These are phyloP conservation scores for Verticillium albo-atrum DNA, from an alignment of 2,329 filamentous ascomycete genomes.

Conservation along the genomic window DNA sequence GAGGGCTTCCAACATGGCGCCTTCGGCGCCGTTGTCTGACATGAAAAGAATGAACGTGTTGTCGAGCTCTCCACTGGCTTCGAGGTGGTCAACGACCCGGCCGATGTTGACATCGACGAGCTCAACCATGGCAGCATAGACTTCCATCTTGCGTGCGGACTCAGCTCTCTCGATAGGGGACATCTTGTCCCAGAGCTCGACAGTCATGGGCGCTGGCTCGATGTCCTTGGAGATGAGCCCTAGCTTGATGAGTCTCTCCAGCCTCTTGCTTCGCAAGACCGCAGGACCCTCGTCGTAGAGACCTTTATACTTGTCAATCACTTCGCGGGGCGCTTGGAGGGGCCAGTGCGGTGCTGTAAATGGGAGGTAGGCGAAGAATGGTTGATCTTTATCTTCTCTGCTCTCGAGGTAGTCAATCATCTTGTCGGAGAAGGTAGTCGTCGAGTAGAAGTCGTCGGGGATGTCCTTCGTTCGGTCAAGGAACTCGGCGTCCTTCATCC, in stretches of 20 bases:
- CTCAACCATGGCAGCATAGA: constrained; percentile 54
- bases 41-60: constrained; percentile 52
- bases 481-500: constrained; percentile 38
- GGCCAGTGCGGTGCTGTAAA: constrained; percentile 51
- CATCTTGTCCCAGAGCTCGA: constrained; percentile 6
- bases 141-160: constrained; percentile 31
- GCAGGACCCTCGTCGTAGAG: constrained; percentile 34
- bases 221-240: constrained; percentile 29
- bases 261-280: constrained; percentile 26
- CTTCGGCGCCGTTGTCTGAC: constrained; percentile 41
- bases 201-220: constrained; percentile 11
- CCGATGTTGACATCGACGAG: constrained; percentile 49
- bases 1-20: constrained; percentile 10
- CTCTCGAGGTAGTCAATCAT: constrained; percentile 35
- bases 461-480: constrained; percentile 28
- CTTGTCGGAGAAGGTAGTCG: constrained; percentile 35
- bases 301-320: constrained; percentile 41
- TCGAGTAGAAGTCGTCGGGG: constrained; percentile 39
- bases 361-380: constrained; percentile 44
- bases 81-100: constrained; percentile 45
- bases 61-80: constrained; percentile 43
- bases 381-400: constrained; percentile 28
- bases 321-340: constrained; percentile 41
- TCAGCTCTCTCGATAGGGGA: constrained; percentile 10
- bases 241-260: constrained; percentile 36